Conservation (phyloP, 495 filamentous ascomycete genomes). For the Tuber calosporum region DNA sequence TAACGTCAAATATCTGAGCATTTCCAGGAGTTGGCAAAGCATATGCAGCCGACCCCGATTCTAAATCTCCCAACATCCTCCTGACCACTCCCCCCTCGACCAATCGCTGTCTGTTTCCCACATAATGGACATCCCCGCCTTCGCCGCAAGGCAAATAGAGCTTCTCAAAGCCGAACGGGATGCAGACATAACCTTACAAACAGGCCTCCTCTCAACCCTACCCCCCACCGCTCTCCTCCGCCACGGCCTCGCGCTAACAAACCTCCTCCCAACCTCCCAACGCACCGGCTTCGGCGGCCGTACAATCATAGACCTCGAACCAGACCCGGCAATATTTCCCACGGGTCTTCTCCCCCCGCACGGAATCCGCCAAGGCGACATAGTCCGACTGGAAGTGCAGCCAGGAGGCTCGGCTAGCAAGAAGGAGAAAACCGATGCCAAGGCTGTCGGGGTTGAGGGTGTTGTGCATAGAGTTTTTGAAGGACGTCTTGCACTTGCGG, state of each 20-base stretch:
- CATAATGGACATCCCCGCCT: constrained; percentile 59
- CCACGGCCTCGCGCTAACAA: constrained; percentile 79
- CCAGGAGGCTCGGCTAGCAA: constrained; percentile 62
- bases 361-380: constrained; percentile 79
- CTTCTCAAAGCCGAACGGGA: constrained; percentile 72
- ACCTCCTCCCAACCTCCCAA: constrained; percentile 65
- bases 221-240: constrained; percentile 70
- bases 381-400: constrained; percentile 74
- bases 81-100: constrained; percentile 35
- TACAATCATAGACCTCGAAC: constrained; percentile 70
- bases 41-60: neutral
- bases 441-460: constrained; percentile 62
- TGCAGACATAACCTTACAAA: constrained; percentile 68
- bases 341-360: constrained; percentile 61
- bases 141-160: constrained; percentile 68
- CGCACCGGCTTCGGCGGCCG: constrained; percentile 89
- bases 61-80: neutral
- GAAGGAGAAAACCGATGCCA: constrained; percentile 59
- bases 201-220: constrained; percentile 60
- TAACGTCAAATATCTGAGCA: neutral
- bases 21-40: neutral
- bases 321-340: constrained; percentile 59
- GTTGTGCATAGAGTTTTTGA: constrained; percentile 67
- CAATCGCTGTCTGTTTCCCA: neutral
- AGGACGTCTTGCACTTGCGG: constrained; percentile 57